Evolutionary conservation across 1,139 yeast species (phyloP).

Genomic region (Arxiozyma heterogenica): DNA sequence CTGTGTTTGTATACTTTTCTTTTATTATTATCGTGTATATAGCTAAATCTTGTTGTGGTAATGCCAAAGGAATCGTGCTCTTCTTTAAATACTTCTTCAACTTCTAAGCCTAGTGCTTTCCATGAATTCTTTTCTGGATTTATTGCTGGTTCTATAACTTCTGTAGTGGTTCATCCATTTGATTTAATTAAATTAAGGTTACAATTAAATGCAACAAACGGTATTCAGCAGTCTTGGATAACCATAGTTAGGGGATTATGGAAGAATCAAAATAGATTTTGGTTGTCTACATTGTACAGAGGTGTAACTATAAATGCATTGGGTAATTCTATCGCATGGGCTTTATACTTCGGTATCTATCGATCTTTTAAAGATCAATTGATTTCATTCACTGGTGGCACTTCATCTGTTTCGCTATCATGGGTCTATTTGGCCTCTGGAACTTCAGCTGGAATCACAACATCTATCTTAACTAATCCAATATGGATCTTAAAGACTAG

Average conservation of each 20-base stretch:
- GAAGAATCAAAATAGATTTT: not conserved
- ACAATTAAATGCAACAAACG: slow-evolving; percentile 37
- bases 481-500: slow-evolving; percentile 95
- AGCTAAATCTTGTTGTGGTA: not conserved
- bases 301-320: slow-evolving; percentile 73
- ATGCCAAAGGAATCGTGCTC: not conserved
- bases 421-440: slow-evolving; percentile 42
- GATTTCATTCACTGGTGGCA: slow-evolving; percentile 12
- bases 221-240: not conserved
- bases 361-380: slow-evolving; percentile 42
- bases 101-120: not conserved
- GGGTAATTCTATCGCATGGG: slow-evolving; percentile 88
- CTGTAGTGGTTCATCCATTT: slow-evolving; percentile 77
- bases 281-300: slow-evolving; percentile 38
- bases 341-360: slow-evolving; percentile 70
- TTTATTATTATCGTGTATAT: too few relatives aligned
- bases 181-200: slow-evolving; percentile 77
- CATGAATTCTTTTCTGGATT: slow-evolving; percentile 65
- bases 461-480: slow-evolving; percentile 78
- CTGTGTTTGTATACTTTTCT: too few relatives aligned
- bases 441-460: slow-evolving; percentile 60
- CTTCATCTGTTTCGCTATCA: slow-evolving; percentile 8
- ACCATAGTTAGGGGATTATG: not conserved
- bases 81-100: not conserved
- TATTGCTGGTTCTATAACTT: slow-evolving; percentile 73